Evolutionary conservation across 2,329 filamentous ascomycete genomes (phyloP).

Genomic region (Alternaria gaisen): DNA sequence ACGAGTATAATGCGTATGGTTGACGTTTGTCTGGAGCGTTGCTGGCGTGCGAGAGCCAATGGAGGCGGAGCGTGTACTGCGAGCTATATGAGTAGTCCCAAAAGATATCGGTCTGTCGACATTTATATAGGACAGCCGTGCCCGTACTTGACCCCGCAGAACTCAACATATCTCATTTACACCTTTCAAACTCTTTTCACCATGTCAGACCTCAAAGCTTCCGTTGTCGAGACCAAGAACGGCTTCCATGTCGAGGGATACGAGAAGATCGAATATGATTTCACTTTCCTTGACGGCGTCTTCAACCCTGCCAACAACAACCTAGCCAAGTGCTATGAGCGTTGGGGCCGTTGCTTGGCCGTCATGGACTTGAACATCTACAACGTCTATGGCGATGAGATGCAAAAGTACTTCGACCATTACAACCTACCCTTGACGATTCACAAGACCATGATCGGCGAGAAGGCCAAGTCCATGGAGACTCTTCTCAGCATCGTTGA

Average conservation of each 20-base stretch:
- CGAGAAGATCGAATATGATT: slow-evolving; percentile 80
- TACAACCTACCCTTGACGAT: slow-evolving; percentile 69
- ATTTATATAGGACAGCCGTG: slow-evolving; percentile 30
- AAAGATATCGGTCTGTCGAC: slow-evolving; percentile 18
- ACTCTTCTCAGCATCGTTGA: slow-evolving; percentile 74
- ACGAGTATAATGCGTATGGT: slow-evolving; percentile 32
- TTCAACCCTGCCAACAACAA: slow-evolving; percentile 69
- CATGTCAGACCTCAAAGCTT: slow-evolving; percentile 75
- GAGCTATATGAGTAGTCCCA: slow-evolving; percentile 20
- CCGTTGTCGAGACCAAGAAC: slow-evolving; percentile 68
- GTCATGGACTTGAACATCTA: slow-evolving; percentile 77
- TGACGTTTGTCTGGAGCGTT: slow-evolving; percentile 37
- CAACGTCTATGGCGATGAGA: slow-evolving; percentile 71
- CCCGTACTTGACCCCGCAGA: slow-evolving; percentile 25
- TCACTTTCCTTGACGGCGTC: slow-evolving; percentile 75
- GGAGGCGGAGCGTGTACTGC: slow-evolving; percentile 27
- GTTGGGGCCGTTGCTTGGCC: slow-evolving; percentile 71
- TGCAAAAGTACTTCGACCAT: slow-evolving; percentile 73
- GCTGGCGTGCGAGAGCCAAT: slow-evolving; percentile 35
- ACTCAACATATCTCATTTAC: slow-evolving; percentile 36
- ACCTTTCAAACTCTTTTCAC: slow-evolving; percentile 31
- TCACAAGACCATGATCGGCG: slow-evolving; percentile 77
- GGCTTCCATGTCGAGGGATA: slow-evolving; percentile 77
- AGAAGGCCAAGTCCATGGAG: slow-evolving; percentile 78
- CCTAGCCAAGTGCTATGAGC: slow-evolving; percentile 70